Evolutionary conservation across 2,329 filamentous ascomycete genomes (phyloP), one percentile per base, ranked within the genome.

Genomic region (Aspergillus fumigatus): DNA sequence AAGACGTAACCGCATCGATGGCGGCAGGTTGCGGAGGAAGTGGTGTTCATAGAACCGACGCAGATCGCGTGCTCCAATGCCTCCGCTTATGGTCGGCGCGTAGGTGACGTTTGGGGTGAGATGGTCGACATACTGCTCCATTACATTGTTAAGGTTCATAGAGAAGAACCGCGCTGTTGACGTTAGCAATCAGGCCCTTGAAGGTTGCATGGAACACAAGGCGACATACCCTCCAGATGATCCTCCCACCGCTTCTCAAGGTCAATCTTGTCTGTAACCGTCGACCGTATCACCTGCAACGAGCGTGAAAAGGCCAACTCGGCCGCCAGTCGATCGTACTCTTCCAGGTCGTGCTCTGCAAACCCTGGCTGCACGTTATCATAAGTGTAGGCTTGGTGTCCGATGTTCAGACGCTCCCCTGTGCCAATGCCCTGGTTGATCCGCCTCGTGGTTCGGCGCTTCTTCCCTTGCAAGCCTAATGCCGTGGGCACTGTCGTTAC

Each of bases 281-380:
- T 87, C 58, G 79, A 80, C 43, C 85, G 78, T 38, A 89, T 76
- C 0, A 79, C 73, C 1, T 77, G 77, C 56, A 92, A 66, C 38
- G 84, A 86, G 7, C 89, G 79, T n/a, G 80, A 84, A 81, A 86
- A 91, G 0, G 88, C 87, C 21, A 91, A 66, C n/a, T 82, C 80
- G 1, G 87, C 83, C 0, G 82, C 81, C 3, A 88, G 76, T 9
- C 80, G 77, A 60, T 90, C 82, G 63, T 85, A 91, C 61, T 88
- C 83, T 2, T 88, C 85, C 32, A 89, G 70, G 55, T 90, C 84
- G 21, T 81, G 79, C 71, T 92, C 88, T 0, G 88, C 88, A 60
- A 92, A 92, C 0, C 89, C 89, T 0, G 84, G 74, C 51, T 84
- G 75, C 0, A 73, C 82, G 58, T 79, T 76, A 10, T 80, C 77